These are phyloP conservation scores for Ophiosphaerella narmari DNA, from an alignment of 2,329 filamentous ascomycete species.

Conservation along the genomic window DNA sequence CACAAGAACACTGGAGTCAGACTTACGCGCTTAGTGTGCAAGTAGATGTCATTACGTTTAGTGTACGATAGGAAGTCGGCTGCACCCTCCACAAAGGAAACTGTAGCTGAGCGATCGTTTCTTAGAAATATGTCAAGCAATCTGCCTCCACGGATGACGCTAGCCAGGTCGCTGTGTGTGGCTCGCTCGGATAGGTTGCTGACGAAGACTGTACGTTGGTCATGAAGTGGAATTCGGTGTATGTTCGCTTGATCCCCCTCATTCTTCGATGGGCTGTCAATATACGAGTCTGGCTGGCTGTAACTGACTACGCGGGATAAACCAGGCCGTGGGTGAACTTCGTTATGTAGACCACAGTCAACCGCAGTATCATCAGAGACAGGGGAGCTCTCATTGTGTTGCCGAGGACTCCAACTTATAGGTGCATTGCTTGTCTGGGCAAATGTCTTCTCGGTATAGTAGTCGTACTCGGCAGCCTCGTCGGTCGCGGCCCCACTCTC, in stretches of 20 bases:
- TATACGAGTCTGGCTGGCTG: slow-evolving; percentile 20
- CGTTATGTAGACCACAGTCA: slow-evolving; percentile 18
- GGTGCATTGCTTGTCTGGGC: slow-evolving; percentile 11
- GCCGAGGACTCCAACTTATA: slow-evolving; percentile 9
- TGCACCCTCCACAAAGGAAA: slow-evolving; percentile 71
- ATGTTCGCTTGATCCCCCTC: slow-evolving; percentile 11
- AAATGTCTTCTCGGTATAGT: slow-evolving; percentile 20
- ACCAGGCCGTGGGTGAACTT: slow-evolving; percentile 9
- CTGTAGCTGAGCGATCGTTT: slow-evolving; percentile 63
- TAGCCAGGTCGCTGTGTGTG: slow-evolving; percentile 68
- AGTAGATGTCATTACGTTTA: slow-evolving; percentile 68
- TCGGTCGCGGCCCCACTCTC: slow-evolving; percentile 23
- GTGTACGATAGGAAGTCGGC: slow-evolving; percentile 66
- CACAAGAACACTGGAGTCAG: background rate
- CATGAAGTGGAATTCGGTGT: slow-evolving; percentile 28
- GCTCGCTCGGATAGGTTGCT: slow-evolving; percentile 64
- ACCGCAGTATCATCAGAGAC: slow-evolving; percentile 27
- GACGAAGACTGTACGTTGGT: slow-evolving; percentile 65
- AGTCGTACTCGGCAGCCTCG: slow-evolving; percentile 16
- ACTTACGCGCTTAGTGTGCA: slow-evolving; percentile 69
- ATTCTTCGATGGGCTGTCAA: slow-evolving; percentile 19
- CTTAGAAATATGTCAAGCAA: slow-evolving; percentile 71
- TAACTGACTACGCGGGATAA: slow-evolving; percentile 23
- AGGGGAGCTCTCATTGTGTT: slow-evolving; percentile 9
- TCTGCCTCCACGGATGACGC: slow-evolving; percentile 69